Evolutionary conservation across 1,139 yeast species (phyloP), one percentile per base, ranked within the genome.

Genomic region (Geotrichum fermentans): DNA sequence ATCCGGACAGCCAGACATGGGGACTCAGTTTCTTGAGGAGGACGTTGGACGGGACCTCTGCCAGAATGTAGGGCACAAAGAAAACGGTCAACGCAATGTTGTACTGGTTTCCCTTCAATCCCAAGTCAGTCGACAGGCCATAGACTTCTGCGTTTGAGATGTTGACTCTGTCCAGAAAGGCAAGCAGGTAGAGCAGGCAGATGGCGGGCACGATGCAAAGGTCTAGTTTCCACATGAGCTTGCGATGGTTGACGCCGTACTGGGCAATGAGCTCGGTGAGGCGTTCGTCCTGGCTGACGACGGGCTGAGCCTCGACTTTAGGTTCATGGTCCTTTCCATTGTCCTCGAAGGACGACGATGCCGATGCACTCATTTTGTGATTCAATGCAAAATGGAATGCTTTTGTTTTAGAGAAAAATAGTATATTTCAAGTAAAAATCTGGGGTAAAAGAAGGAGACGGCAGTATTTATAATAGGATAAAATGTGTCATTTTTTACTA

Each of bases 91-190:
- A 57, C 1, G 85, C 68, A 22, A 73, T 73, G 59, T 81, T 80
- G 68, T 75, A 83, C 61, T 83, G 83, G 56, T 73, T 72, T 4
- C 84, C 83, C 1, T 67, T 64, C 51, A 83, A 70, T 21, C 68
- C 58, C 45, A 83, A 67, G 46, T 79, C 82, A 4, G 61, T 64
- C 24, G 74, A 68, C 67, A 83, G 68, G 10, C 89, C 89, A 56
- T 82, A 82, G 52, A 82, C 73, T 54, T 78, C 78, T 20, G 92
- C 92, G 61, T 83, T 83, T 35, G 88, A 79, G 51, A 83, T 82
- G 62, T 83, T 83, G 47, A 82, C 87, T 61, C 89, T 72, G 62
- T 83, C 90, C 61, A 83, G 69, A 57, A 83, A 83, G 0, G 87
- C 79, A 55, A 83, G 72, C 59, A 83, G 77, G 59, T 83, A 83